These are phyloP conservation scores for Populus nigra DNA, from an alignment of 345 rosid genomes.

Conservation along the genomic window DNA sequence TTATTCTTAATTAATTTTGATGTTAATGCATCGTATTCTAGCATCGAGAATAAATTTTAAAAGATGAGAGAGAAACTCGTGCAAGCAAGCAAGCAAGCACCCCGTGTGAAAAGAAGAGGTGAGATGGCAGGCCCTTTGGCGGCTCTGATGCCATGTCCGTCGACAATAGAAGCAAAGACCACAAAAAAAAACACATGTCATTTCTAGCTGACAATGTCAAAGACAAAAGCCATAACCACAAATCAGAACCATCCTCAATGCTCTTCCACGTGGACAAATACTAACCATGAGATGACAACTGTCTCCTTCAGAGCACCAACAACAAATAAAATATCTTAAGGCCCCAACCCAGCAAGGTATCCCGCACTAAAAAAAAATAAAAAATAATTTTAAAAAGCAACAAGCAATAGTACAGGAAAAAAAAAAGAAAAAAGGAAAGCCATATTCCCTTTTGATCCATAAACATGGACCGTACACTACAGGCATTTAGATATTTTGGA, in stretches of 20 bases:
- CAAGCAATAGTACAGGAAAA: too few species aligned
- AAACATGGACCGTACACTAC: slow-evolving; percentile 26
- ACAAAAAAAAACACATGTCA: background rate
- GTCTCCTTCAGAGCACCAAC: background rate
- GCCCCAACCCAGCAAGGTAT: background rate
- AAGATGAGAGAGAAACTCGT: too few species aligned
- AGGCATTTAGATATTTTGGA: slow-evolving; percentile 44
- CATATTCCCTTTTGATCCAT: background rate
- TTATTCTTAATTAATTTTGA: too few species aligned
- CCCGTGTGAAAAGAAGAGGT: too few species aligned
- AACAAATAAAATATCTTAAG: slow-evolving; percentile 4
- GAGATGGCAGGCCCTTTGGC: background rate
- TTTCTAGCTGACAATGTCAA: background rate
- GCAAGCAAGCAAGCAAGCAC: too few species aligned
- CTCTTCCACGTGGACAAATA: slow-evolving; percentile 8
- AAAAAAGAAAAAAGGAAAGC: too few species aligned
- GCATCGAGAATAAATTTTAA: too few species aligned
- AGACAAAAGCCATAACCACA: background rate
- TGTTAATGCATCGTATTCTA: too few species aligned
- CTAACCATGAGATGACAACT: slow-evolving; percentile 1
- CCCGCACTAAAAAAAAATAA: background rate
- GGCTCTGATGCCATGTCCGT: background rate
- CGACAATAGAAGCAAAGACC: too few species aligned
- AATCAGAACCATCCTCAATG: background rate
- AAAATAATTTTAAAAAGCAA: too few species aligned